These are phyloP conservation scores for Agroathelia rolfsii DNA, from an alignment of 1,284 basidiomycete species.

Conservation along the genomic window DNA sequence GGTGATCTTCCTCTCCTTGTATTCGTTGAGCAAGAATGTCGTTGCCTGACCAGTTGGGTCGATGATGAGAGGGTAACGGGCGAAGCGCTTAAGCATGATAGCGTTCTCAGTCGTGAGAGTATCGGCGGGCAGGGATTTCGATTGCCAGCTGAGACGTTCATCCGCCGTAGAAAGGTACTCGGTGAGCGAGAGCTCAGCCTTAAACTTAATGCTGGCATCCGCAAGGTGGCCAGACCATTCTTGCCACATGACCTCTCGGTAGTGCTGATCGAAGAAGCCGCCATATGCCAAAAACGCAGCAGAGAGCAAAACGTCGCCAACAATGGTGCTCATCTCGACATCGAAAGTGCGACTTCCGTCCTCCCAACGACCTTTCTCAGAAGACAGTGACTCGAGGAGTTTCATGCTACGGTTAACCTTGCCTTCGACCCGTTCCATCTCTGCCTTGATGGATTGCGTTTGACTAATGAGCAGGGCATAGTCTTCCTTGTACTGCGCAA, in stretches of 20 bases:
- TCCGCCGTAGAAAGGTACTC: slow-evolving; percentile 98
- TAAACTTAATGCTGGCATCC: slow-evolving; percentile 90
- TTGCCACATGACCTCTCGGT: slow-evolving; percentile 95
- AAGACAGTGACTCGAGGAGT: slow-evolving; percentile 88
- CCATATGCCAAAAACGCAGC: slow-evolving; percentile 96
- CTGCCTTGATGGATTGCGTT: slow-evolving; percentile 92
- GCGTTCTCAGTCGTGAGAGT: slow-evolving; percentile 97
- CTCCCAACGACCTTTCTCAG: slow-evolving; percentile 94
- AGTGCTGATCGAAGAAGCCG: slow-evolving; percentile 98
- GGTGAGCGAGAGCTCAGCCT: slow-evolving; percentile 83
- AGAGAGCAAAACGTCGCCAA: slow-evolving; percentile 93
- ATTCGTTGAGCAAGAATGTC: slow-evolving; percentile 88
- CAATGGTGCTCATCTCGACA: slow-evolving; percentile 97
- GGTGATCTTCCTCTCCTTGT: slow-evolving; percentile 93
- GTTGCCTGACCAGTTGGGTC: slow-evolving; percentile 99
- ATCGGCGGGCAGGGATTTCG: slow-evolving; percentile 89
- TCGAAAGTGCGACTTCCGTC: slow-evolving; percentile 93
- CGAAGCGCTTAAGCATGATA: slow-evolving; percentile 97
- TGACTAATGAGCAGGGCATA: slow-evolving; percentile 97
- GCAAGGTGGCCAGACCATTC: slow-evolving; percentile 87
- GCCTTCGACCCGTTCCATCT: slow-evolving; percentile 96
- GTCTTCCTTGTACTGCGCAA: slow-evolving; percentile 93
- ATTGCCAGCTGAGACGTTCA: slow-evolving; percentile 92
- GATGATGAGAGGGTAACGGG: slow-evolving; percentile 95
- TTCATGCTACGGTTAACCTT: slow-evolving; percentile 98